Conservation (phyloP, 1,139 yeast species). For the Kazachstania sp. region DNA sequence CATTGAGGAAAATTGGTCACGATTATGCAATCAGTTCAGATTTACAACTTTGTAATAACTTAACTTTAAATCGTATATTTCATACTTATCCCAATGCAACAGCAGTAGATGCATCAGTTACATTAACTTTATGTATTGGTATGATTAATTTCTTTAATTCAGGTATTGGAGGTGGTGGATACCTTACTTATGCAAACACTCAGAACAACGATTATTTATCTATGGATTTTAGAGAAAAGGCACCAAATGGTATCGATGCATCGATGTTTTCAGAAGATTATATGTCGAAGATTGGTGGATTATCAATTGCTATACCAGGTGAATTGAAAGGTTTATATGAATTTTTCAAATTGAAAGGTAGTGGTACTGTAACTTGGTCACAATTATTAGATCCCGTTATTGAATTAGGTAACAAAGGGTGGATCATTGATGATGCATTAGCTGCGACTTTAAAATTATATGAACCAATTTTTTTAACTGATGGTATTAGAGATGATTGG, state of each 20-base stretch:
- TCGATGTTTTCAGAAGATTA: slow-evolving; percentile 51
- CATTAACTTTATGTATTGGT: slow-evolving; percentile 85
- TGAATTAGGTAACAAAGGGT: slow-evolving; percentile 59
- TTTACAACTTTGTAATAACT: slow-evolving; percentile 56
- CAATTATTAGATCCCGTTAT: slow-evolving; percentile 70
- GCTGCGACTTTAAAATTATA: slow-evolving; percentile 36
- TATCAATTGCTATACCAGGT: slow-evolving; percentile 83
- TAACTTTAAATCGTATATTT: slow-evolving; percentile 53
- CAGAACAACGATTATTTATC: not conserved
- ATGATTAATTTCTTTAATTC: slow-evolving; percentile 72
- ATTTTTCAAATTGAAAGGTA: slow-evolving; percentile 52
- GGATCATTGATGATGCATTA: slow-evolving; percentile 46
- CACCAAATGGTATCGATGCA: slow-evolving; percentile 55
- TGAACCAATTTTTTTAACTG: slow-evolving; percentile 29
- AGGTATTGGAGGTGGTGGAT: slow-evolving; percentile 93
- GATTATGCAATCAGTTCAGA: slow-evolving; percentile 74
- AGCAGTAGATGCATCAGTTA: slow-evolving; percentile 91
- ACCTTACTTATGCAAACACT: slow-evolving; percentile 43
- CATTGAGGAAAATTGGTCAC: slow-evolving; percentile 33
- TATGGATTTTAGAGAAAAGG: slow-evolving; percentile 85
- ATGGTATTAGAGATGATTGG: slow-evolving; percentile 40
- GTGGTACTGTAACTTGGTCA: slow-evolving; percentile 65
- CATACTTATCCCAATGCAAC: slow-evolving; percentile 34
- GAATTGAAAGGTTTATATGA: slow-evolving; percentile 73
- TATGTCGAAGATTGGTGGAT: slow-evolving; percentile 64